Evolutionary conservation across 73 alveolate genomes (phyloP), one percentile per base, ranked within the genome.

Genomic region (Paramecium primaurelia): DNA sequence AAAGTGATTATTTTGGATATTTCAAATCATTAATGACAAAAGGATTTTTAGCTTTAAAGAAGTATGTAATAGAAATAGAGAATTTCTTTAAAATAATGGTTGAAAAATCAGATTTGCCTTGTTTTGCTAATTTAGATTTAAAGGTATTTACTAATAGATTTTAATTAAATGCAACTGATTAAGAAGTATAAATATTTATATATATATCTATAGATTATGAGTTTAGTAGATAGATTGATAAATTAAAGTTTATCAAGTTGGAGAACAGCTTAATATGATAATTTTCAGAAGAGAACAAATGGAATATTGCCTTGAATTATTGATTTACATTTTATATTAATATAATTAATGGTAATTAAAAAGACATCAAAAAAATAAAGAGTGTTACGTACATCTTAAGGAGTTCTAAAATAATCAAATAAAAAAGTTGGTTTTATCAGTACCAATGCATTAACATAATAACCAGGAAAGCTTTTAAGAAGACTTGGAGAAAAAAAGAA

Each of bases 41-140:
- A 88, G 94, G 94, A 45, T 45, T 89, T 34, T 54, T 71, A 36
- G 80, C 80, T 2, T 51, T 89, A 18, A 45, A 47, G 8, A 83
- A 89, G 30, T 51, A 89, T 30, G 92, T 89, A 3, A 54, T 30
- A 14, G 94, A 89, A 22, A 42, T 89, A 6, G 45, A 40, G n/a
- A 40, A 47, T 73, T 59, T 89, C 42, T 42, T 89, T 11, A 44
- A 71, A 45, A 89, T 89, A 28, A 89, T 89, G 94, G 71, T 71
- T 9, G 94, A 89, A n/a, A 83, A 37, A 20, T 89, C 94, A 30
- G 92, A 89, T 28, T 59, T 89, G 3, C 90, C 92, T 40, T 89
- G 94, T 34, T 89, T 89, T 71, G 45, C 30, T 4, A 71, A 89
- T 47, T 38, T 89, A 11, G 94, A 89, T 71, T 11, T 59, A 9